These are phyloP conservation scores for Trichophyton schoenleinii DNA, from an alignment of 2,329 filamentous ascomycete genomes.

Conservation along the genomic window DNA sequence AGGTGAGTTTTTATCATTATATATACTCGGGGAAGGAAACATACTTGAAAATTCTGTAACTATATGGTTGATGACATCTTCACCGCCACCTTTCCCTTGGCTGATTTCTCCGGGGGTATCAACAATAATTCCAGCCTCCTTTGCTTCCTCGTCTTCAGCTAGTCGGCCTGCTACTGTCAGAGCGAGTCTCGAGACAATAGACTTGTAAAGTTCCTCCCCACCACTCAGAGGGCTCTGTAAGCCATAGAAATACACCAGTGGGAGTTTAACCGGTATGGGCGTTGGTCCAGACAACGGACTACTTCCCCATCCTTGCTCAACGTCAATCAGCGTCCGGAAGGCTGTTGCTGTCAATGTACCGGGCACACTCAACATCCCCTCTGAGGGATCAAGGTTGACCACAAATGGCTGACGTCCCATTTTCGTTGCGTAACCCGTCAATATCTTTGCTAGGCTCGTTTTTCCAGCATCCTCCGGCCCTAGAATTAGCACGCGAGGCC, in stretches of 20 bases:
- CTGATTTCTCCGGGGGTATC: conserved; percentile 65
- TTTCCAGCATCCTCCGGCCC: conserved; percentile 72
- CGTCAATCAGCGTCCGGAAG: conserved; percentile 74
- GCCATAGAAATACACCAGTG: conserved; percentile 82
- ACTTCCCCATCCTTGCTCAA: conserved; percentile 78
- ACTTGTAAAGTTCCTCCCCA: conserved; percentile 58
- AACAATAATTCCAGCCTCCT: conserved; percentile 66
- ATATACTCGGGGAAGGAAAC: conserved; percentile 13
- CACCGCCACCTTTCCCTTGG: conserved; percentile 48
- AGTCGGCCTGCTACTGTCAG: conserved; percentile 65
- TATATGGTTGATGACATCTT: conserved; percentile 72
- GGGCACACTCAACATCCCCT: conserved; percentile 64
- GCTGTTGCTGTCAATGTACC: conserved; percentile 78
- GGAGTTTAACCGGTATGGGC: conserved; percentile 77
- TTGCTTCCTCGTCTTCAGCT: conserved; percentile 59
- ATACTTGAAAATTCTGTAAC: conserved; percentile 54
- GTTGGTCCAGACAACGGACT: conserved; percentile 86
- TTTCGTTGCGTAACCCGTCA: conserved; percentile 68
- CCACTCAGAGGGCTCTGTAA: conserved; percentile 55
- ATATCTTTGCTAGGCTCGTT: conserved; percentile 62
- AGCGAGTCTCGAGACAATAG: conserved; percentile 62
- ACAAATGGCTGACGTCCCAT: conserved; percentile 63
- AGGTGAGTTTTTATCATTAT: not conserved
- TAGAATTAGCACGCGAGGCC: conserved; percentile 72
- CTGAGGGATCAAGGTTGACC: conserved; percentile 71